Evolutionary conservation across 805 yeast species (phyloP), one percentile per base, ranked within the genome.

Genomic region (Myxozyma mucilagina): DNA sequence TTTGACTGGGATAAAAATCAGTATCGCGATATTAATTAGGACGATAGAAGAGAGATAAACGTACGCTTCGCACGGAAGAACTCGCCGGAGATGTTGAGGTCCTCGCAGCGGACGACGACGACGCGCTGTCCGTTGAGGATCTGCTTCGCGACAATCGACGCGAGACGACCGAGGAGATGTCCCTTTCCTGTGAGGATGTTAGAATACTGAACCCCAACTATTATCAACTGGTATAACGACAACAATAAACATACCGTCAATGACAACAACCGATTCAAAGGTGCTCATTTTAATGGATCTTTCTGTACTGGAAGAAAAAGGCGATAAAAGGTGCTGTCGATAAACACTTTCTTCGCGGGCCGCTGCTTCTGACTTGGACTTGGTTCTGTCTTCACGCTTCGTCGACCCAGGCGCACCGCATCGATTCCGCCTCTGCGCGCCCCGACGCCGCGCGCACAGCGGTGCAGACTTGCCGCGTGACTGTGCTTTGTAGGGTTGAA

Each of bases 101-200:
- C 89, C 85, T 78, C 99, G 79, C 91, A 84, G 86, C 99, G 90
- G 77, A 94, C 99, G 74, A 94, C 86, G 74, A 92, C 97, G 77
- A 94, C 85, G 82, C 91, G 90, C 86, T 94, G 98, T 75, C 99
- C 99, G 83, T 89, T 87, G 79, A 94, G 87, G 75, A 94, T 81
- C 86, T 94, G 97, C 88, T 94, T 94, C 82, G 99, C 97, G 78
- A 94, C 91, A 77, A 86, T 88, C 74, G 97, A 90, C 74, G 99
- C 99, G 79, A 94, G 89, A 86, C 99, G 97, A 82, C 99, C 99
- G 80, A 94, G 87, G 79, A 94, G 88, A 84, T 94, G 99, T 79
- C 98, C 99, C 90, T 94, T 92, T 58, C 67, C 67, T 63, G 42
- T 13, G 2, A 31, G 24, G 18, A 11, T 20, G 41, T 29, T 20